These are phyloP conservation scores for Blakeslea trispora DNA, from an alignment of 371 early-diverging fungal genomes.

Conservation along the genomic window DNA sequence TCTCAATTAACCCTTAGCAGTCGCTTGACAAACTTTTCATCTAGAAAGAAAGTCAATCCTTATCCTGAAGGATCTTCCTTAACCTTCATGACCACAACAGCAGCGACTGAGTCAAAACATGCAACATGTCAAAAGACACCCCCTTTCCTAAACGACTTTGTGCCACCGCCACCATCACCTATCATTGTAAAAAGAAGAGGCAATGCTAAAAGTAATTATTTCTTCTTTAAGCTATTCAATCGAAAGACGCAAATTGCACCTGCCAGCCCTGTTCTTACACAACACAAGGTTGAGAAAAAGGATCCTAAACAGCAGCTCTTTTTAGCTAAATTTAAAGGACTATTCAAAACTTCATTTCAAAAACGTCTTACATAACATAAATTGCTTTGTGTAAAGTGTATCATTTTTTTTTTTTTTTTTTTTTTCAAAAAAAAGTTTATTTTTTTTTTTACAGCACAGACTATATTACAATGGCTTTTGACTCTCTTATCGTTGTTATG, in stretches of 20 bases:
- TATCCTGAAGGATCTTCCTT: conserved; percentile 6
- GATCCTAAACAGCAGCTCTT: conserved; percentile 3
- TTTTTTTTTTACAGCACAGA: background rate
- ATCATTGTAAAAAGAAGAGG: background rate
- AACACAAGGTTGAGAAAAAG: conserved; percentile 9
- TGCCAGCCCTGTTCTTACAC: background rate
- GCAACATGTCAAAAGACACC: background rate
- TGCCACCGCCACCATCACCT: background rate
- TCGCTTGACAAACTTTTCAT: conserved; percentile 13
- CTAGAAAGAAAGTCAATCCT: conserved; percentile 11
- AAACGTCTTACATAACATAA: conserved; percentile 16
- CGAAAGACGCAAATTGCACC: conserved; percentile 22
- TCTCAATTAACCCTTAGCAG: conserved; percentile 20
- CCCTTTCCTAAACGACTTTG: background rate
- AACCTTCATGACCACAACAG: conserved; percentile 6
- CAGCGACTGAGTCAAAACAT: background rate
- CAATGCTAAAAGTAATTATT: background rate
- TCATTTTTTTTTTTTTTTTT: background rate
- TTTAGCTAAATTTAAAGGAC: conserved; percentile 10
- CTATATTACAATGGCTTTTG: conserved; percentile 6
- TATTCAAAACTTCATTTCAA: conserved; percentile 20
- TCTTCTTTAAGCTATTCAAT: conserved; percentile 20
- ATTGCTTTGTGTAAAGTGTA: background rate
- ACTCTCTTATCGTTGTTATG: background rate
- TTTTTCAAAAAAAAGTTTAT: too few species aligned